Evolutionary conservation across 192 early-diverging fungal species (phyloP).

Genomic region (Rhizoclosmatium sp.): DNA sequence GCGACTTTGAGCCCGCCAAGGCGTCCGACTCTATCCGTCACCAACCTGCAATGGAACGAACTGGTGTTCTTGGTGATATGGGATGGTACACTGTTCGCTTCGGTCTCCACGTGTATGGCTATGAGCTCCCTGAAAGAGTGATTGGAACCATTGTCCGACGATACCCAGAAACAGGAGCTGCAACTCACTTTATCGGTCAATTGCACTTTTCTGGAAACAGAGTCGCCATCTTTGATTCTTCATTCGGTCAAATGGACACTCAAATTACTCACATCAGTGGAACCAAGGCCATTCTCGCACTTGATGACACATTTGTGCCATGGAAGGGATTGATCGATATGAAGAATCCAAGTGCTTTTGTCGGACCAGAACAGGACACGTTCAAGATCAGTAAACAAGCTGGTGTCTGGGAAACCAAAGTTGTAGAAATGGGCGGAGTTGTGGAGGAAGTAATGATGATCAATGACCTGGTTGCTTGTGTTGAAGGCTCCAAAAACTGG

Average conservation of each 20-base stretch:
- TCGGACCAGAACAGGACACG: slow-evolving; percentile 6
- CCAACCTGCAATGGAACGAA: slow-evolving; percentile 23
- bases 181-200: slow-evolving; percentile 24
- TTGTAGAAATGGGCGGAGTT: slow-evolving; percentile 42
- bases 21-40: slow-evolving; percentile 15
- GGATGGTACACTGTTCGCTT: slow-evolving; percentile 39
- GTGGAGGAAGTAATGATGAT: slow-evolving; percentile 35
- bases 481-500: slow-evolving; percentile 17
- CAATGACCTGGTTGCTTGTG: slow-evolving; percentile 28
- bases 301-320: slow-evolving; percentile 28
- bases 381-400: slow-evolving; percentile 5
- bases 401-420: slow-evolving; percentile 25
- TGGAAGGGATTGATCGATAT: slow-evolving; percentile 29
- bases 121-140: slow-evolving; percentile 31
- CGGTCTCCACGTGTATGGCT: slow-evolving; percentile 24
- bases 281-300: slow-evolving; percentile 28
- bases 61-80: slow-evolving; percentile 31
- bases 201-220: slow-evolving; percentile 22
- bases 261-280: slow-evolving; percentile 29
- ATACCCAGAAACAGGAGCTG: slow-evolving; percentile 13
- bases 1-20: slow-evolving; percentile 1
- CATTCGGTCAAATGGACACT: slow-evolving; percentile 23
- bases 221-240: slow-evolving; percentile 22
- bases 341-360: slow-evolving; percentile 22
- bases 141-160: slow-evolving; percentile 27